Base-by-base conservation (phyloP, 2,329 filamentous ascomycete species). In the Cyanodermella asteris region DNA sequence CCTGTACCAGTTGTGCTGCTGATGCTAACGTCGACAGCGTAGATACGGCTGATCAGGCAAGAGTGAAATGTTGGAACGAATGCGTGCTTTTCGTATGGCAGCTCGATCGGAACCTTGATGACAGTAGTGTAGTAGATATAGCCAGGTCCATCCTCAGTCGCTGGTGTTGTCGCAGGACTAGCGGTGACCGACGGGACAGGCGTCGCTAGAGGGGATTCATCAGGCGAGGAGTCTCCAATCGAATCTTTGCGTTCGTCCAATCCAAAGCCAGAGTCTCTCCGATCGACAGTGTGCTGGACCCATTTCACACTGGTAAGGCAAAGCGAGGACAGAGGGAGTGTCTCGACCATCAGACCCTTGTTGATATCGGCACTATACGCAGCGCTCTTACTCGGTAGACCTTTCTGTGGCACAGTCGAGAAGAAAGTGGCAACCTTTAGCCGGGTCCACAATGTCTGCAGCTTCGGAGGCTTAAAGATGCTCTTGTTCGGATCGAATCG, bases 41-140 rank as follows among this genome's bases (percentile, higher is more conserved):
- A 77, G 11, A 56, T 48, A 26, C 72, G 57, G n/a, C 64, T 66
- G 22, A 67, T 49, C 26, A 76, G 56, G 42, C 72, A 78, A 19
- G 61, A 59, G 49, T 75, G 66, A 47, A 77, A 78, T 3, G 69
- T 71, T 2, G 72, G 72, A 12, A 72, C 48, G 41, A 72, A 72
- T 14, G 57, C 49, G 36, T 70, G 72, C 32, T 50, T 51, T n/a
- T 41, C 38, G 7, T 31, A 38, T 3, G 72, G 70, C 1, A 74
- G 53, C 1, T 58, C 57, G 37, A 76, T 50, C 0, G 72, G 72
- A 2, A 75, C 60, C 2, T 72, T 41, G 18, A 77, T 49, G n/a
- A 53, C 53, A 5, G 69, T 56, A 3, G 64, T 68, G 45, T 72
- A 76, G 45, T 61, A 70, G 13, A 44, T 26, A n/a, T n/a, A n/a